Conservation (phyloP, 2,329 filamentous ascomycete species). For the Grosmannia clavigera region DNA sequence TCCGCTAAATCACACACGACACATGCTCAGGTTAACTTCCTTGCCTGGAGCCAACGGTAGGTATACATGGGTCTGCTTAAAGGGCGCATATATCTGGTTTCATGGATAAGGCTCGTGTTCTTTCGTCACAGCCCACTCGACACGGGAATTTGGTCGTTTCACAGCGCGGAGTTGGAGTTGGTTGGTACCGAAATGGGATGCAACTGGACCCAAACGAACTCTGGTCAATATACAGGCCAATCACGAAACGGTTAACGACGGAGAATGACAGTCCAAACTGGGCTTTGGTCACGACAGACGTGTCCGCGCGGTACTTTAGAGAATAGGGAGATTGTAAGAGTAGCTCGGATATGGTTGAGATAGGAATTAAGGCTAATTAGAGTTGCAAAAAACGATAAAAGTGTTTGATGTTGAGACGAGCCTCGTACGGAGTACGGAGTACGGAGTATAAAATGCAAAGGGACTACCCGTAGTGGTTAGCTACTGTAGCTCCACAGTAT, state of each 20-base stretch:
- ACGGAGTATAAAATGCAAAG: too few species aligned
- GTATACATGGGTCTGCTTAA: slow-evolving; percentile 21
- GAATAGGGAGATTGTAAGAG: neutral
- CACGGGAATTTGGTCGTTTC: slow-evolving; percentile 13
- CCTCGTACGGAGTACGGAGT: too few species aligned
- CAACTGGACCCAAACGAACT: neutral
- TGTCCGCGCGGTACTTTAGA: neutral
- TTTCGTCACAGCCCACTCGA: neutral
- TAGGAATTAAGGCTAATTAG: neutral
- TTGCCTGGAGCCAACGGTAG: slow-evolving; percentile 25
- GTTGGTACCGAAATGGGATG: slow-evolving; percentile 11
- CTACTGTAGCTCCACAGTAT: neutral
- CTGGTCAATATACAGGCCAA: neutral
- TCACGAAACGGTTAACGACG: neutral
- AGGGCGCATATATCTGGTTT: slow-evolving; percentile 9
- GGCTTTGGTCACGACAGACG: neutral
- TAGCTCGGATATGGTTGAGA: neutral
- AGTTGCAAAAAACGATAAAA: neutral
- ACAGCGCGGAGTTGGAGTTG: slow-evolving; percentile 41
- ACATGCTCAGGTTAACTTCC: slow-evolving; percentile 5
- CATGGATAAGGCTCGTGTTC: slow-evolving; percentile 7
- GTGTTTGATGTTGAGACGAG: neutral
- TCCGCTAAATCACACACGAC: slow-evolving; percentile 42
- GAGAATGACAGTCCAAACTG: neutral
- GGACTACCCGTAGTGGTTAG: too few species aligned